These are phyloP conservation scores for Scenedesmus sp. DNA, from an alignment of 163 green algal genomes.

Conservation along the genomic window DNA sequence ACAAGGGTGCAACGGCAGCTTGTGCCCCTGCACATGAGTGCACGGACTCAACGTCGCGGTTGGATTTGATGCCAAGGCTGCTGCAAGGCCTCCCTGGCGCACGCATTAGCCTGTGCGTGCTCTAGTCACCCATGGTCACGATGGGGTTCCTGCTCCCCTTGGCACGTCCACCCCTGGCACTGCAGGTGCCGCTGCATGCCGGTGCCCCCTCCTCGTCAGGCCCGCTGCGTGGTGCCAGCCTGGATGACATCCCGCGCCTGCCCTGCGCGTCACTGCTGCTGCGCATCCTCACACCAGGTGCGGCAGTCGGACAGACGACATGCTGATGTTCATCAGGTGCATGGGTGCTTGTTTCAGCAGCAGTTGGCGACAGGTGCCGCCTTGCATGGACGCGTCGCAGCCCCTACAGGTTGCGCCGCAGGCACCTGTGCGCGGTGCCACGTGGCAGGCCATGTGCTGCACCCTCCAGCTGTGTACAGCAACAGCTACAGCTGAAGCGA, in stretches of 20 bases:
- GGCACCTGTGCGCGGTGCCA: too few relatives aligned
- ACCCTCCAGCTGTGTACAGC: not conserved
- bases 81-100: too few relatives aligned
- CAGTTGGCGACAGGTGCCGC: too few relatives aligned
- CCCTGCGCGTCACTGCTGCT: constrained; percentile 75
- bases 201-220: constrained; percentile 47
- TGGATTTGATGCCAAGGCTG: too few relatives aligned
- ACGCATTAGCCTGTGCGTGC: not conserved
- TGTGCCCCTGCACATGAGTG: too few relatives aligned
- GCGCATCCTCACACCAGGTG: constrained; percentile 58
- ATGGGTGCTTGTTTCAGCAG: not conserved
- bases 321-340: not conserved
- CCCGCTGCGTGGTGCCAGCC: constrained; percentile 57
- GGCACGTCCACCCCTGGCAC: constrained; percentile 47
- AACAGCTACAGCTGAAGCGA: not conserved
- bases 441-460: not conserved
- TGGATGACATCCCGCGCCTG: constrained; percentile 64
- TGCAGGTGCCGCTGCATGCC: constrained; percentile 75
- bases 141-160: not conserved
- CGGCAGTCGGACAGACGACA: not conserved
- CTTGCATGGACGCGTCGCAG: too few relatives aligned
- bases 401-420: too few relatives aligned
- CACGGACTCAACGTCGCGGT: too few relatives aligned
- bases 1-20: too few relatives aligned
- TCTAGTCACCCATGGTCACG: not conserved